These are phyloP conservation scores for Taxawa tesnikishii DNA, from an alignment of 2,329 filamentous ascomycete species.

Conservation along the genomic window DNA sequence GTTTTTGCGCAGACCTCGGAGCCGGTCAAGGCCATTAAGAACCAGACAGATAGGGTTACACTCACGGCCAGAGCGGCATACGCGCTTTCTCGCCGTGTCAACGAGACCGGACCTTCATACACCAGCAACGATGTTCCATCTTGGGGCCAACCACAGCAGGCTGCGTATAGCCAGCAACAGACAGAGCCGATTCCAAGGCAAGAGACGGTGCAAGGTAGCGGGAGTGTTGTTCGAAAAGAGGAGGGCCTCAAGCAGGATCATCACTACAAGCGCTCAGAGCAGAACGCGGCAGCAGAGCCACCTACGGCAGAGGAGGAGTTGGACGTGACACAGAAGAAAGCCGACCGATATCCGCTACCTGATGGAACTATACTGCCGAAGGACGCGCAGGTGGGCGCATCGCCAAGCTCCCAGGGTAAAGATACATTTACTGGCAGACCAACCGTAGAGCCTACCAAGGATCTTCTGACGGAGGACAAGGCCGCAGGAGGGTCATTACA, in stretches of 20 bases:
- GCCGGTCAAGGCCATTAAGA: conserved; percentile 49
- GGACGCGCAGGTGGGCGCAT: conserved; percentile 17
- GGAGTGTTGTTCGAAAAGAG: conserved; percentile 16
- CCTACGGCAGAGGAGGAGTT: conserved; percentile 25
- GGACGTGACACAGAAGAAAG: conserved; percentile 33
- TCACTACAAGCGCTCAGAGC: conserved; percentile 32
- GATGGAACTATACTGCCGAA: conserved; percentile 38
- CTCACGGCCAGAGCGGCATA: conserved; percentile 49
- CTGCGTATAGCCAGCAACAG: conserved; percentile 5
- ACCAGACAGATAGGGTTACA: conserved; percentile 48
- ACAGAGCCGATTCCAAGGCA: conserved; percentile 17
- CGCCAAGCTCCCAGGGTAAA: conserved; percentile 13
- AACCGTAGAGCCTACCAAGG: conserved; percentile 22
- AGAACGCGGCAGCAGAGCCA: conserved; percentile 26
- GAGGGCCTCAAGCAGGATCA: conserved; percentile 38
- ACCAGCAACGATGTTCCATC: conserved; percentile 12
- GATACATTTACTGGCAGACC: conserved; percentile 22
- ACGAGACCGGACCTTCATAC: conserved; percentile 32
- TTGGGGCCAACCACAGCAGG: conserved; percentile 5
- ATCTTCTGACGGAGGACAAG: conserved; percentile 18
- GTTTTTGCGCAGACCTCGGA: conserved; percentile 53
- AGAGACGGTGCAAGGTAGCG: conserved; percentile 13
- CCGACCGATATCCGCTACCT: conserved; percentile 30
- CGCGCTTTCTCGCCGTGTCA: conserved; percentile 45
- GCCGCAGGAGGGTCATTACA: conserved; percentile 18